phyloP scores from a whole-genome alignment of 2,329 filamentous ascomycete species.

The Arthrobotrys megalospora region DNA sequence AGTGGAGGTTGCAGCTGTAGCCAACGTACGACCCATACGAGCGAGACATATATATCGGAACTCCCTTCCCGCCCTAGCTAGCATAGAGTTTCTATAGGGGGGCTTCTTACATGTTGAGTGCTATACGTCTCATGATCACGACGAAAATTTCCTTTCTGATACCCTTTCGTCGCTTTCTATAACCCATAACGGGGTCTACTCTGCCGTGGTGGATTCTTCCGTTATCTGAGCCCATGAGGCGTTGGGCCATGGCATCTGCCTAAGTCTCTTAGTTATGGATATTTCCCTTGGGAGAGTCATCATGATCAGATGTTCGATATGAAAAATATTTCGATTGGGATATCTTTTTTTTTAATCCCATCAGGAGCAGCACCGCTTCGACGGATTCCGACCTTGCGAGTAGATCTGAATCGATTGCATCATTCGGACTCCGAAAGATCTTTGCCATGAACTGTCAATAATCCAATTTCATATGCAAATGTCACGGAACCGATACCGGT shows the following conservation, averaged over 20 bases:
- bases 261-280: slow-evolving; percentile 19
- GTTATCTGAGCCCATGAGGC: slow-evolving; percentile 36
- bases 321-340: slow-evolving; percentile 15
- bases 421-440: slow-evolving; percentile 7
- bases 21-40: slow-evolving; percentile 24
- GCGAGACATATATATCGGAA: slow-evolving; percentile 48
- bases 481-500: slow-evolving; percentile 7
- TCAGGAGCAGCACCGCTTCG: slow-evolving; percentile 4
- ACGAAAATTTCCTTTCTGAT: slow-evolving; percentile 37
- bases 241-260: slow-evolving; percentile 39
- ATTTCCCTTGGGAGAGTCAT: slow-evolving; percentile 32
- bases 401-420: slow-evolving; percentile 13
- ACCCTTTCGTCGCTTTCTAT: slow-evolving; percentile 52
- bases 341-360: neutral
- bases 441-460: slow-evolving; percentile 5
- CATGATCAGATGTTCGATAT: slow-evolving; percentile 47
- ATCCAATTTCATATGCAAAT: neutral
- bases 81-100: slow-evolving; percentile 1
- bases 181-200: slow-evolving; percentile 28
- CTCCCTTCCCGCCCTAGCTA: slow-evolving; percentile 44
- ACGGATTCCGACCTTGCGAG: slow-evolving; percentile 26
- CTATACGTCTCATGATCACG: slow-evolving; percentile 59
- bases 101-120: slow-evolving; percentile 35
- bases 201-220: slow-evolving; percentile 44
- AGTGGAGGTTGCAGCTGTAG: neutral